phyloP scores from a whole-genome alignment of 495 filamentous ascomycete genomes.

The Aspergillus avenaceus region DNA sequence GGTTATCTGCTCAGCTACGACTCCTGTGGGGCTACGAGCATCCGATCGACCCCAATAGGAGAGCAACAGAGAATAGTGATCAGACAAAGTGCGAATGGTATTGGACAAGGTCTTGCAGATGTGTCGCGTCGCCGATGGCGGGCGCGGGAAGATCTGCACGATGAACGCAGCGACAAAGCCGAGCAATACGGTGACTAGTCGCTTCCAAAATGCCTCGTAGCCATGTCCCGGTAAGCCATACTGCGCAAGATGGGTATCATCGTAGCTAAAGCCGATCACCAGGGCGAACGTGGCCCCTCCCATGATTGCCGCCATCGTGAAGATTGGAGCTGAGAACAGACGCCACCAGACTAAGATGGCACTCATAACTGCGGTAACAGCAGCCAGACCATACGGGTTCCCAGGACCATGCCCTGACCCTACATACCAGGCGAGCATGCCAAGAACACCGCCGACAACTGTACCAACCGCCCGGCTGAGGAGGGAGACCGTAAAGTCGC shows the following conservation, averaged over 20 bases:
- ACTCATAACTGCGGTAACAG: slow-evolving; percentile 28
- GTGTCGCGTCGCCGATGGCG: slow-evolving; percentile 36
- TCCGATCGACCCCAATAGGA: slow-evolving; percentile 27
- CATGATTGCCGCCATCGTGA: slow-evolving; percentile 31
- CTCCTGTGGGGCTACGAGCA: slow-evolving; percentile 11
- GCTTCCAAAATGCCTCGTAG: slow-evolving; percentile 38
- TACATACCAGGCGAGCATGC: slow-evolving; percentile 40
- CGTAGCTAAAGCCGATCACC: slow-evolving; percentile 32
- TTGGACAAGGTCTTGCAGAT: slow-evolving; percentile 35
- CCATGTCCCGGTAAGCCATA: slow-evolving; percentile 38
- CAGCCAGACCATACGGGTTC: slow-evolving; percentile 36
- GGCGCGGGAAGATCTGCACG: slow-evolving; percentile 37
- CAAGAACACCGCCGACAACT: slow-evolving; percentile 33
- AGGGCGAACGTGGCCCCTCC: slow-evolving; percentile 32
- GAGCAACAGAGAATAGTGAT: slow-evolving; percentile 38
- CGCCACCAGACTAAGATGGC: slow-evolving; percentile 32
- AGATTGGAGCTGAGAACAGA: slow-evolving; percentile 23
- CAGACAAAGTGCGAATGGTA: slow-evolving; percentile 28
- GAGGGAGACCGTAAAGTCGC: slow-evolving; percentile 34
- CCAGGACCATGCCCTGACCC: slow-evolving; percentile 34
- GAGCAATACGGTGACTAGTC: slow-evolving; percentile 32
- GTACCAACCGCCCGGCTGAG: slow-evolving; percentile 29
- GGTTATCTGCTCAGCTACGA: slow-evolving; percentile 25
- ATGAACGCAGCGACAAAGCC: slow-evolving; percentile 32
- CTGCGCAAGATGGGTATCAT: slow-evolving; percentile 28